Percentiles rank a stretch among this genome's conserved stretches.
Conservation (phyloP, 495 filamentous ascomycete species). For the Cetradonia linearis region DNA sequence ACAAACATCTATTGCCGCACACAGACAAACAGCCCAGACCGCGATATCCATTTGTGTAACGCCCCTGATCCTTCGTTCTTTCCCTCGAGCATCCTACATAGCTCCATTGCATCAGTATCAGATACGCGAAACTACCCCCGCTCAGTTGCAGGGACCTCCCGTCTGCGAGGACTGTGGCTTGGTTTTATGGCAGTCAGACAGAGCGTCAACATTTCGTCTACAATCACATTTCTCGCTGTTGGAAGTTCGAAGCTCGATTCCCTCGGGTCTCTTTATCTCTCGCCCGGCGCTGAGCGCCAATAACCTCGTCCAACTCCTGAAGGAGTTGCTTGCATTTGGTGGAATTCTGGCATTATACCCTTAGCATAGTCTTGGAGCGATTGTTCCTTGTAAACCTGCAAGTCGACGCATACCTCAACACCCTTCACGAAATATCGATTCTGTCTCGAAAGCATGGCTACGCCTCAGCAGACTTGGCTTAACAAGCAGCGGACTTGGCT, state of each 20-base stretch:
- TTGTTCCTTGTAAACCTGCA: background rate
- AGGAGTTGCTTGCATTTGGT: background rate
- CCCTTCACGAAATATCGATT: background rate
- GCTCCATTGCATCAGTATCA: background rate
- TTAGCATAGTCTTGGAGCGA: background rate
- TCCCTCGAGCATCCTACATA: background rate
- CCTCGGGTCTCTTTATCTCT: background rate
- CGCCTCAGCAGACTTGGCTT: constrained; percentile 19
- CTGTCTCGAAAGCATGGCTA: constrained; percentile 16
- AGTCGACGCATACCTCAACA: background rate
- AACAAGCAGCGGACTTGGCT: constrained; percentile 41
- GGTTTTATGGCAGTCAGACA: constrained; percentile 9
- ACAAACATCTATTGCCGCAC: background rate
- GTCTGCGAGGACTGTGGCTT: background rate
- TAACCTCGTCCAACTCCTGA: background rate
- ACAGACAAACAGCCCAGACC: background rate
- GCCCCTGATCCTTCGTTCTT: background rate
- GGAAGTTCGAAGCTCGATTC: background rate
- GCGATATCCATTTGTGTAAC: background rate
- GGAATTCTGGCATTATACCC: background rate
- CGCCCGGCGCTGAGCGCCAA: background rate
- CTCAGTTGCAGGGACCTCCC: background rate
- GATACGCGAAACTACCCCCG: background rate
- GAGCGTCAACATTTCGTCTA: background rate
- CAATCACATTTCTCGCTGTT: background rate